Evolutionary conservation across 2,329 filamentous ascomycete genomes (phyloP).

Genomic region (Microcyclospora pomicola): DNA sequence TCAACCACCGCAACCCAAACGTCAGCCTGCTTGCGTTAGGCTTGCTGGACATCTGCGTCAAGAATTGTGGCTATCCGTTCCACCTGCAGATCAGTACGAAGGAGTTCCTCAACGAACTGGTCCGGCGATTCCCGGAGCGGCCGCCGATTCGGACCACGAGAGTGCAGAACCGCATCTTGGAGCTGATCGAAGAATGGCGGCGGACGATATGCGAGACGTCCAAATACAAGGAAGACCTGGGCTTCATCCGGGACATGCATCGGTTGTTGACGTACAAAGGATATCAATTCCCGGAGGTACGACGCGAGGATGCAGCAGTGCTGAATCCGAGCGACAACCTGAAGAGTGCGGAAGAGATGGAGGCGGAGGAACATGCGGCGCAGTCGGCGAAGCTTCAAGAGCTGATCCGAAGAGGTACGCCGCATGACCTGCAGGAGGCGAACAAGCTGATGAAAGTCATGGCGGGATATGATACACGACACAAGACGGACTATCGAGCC

Average conservation of each 20-base stretch:
- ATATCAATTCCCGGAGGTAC: conserved; percentile 85
- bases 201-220: conserved; percentile 97
- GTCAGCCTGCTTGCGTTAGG: conserved; percentile 78
- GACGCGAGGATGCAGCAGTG: conserved; percentile 87
- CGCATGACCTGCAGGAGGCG: conserved; percentile 88
- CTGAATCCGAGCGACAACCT: conserved; percentile 94
- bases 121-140: conserved; percentile 86
- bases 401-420: conserved; percentile 79
- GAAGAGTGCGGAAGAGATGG: conserved; percentile 96
- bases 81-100: conserved; percentile 98
- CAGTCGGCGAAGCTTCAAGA: conserved; percentile 98
- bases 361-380: conserved; percentile 85
- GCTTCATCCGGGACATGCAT: conserved; percentile 97
- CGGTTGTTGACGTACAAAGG: conserved; percentile 90
- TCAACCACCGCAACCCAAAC: conserved; percentile 96
- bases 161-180: conserved; percentile 84
- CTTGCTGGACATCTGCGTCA: conserved; percentile 95
- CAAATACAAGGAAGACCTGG: conserved; percentile 90
- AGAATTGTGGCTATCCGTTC: conserved; percentile 98
- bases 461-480: conserved; percentile 89
- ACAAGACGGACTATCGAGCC: conserved; percentile 93
- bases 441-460: conserved; percentile 98
- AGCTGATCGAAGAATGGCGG: conserved; percentile 96
- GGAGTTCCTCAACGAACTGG: conserved; percentile 96
- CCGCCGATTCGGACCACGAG: conserved; percentile 74